Evolutionary conservation across 2,329 filamentous ascomycete genomes (phyloP), one percentile per base, ranked within the genome.

Genomic region (Davidsoniella virescens): DNA sequence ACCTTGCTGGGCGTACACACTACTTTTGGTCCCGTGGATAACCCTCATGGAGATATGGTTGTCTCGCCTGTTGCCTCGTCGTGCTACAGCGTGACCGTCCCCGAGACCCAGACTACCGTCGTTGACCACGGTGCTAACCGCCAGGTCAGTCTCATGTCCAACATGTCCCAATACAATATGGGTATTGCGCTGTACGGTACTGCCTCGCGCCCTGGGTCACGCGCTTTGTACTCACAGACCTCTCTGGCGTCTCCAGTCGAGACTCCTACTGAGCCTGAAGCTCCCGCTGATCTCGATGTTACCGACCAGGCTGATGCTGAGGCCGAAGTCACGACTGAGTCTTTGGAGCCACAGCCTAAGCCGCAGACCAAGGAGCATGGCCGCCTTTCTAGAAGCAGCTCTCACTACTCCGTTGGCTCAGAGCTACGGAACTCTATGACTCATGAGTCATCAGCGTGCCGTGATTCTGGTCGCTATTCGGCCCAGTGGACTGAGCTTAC

Each of bases 131-230:
- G 46, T 17, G 46, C 50, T 14, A 52, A 42, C 38, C 47, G 51
- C 16, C 51, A 53, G 36, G 51, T 53, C 42, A 53, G 51, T 39
- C 47, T 53, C 18, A 53, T 53, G 51, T 53, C 51, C 36, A 53
- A 53, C 20, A 53, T 53, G 39, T 53, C 51, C 14, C 51, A 53
- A 44, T 53, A 50, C 39, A 53, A 53, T 23, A 47, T 50, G 47
- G 44, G 47, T 25, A 37, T 41, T 36, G 38, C 51, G 9, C 44
- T 53, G n/a, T 47, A 42, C 16, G 51, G 39, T 29, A 47, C 47
- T 2, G 20, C 43, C 20, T 53, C 51, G 20, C 51, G 51, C 6
- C 51, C 51, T 4, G 43, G 25, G 6, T 53, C 51, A 10, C 47
- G 44, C n/a, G 51, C 44, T 12, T 4, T 47, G 9, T 48, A 47